Conservation (phyloP, 1,139 yeast species). For the Lodderomyces margitis region DNA sequence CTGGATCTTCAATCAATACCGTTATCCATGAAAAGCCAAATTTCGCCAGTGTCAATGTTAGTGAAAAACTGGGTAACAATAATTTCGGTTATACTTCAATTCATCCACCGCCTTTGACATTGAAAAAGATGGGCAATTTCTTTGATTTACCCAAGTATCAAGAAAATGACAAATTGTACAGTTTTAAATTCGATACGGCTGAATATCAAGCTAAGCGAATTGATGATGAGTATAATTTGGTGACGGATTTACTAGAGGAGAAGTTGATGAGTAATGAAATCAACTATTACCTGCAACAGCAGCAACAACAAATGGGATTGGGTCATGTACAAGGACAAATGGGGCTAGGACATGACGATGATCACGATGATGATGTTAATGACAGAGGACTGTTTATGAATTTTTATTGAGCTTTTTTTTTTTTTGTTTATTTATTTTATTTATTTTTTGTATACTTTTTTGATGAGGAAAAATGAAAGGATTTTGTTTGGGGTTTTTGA, state of each 20-base stretch:
- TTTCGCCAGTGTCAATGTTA: constrained; percentile 13
- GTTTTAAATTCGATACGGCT: constrained; percentile 15
- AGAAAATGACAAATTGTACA: constrained; percentile 14
- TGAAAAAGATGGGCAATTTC: constrained; percentile 16
- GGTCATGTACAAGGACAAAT: constrained; percentile 1
- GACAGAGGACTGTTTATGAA: not conserved
- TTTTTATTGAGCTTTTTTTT: not conserved
- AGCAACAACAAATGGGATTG: not conserved
- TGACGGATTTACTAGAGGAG: constrained; percentile 43
- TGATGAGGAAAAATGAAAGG: not conserved
- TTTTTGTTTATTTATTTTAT: not conserved
- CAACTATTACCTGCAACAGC: constrained; percentile 25
- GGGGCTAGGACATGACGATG: not conserved
- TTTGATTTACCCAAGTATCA: constrained; percentile 29
- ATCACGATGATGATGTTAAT: not conserved
- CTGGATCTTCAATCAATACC: constrained; percentile 33
- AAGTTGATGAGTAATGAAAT: constrained; percentile 38
- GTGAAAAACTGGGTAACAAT: too few relatives aligned
- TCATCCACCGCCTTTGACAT: constrained; percentile 11
- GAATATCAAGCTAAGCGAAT: constrained; percentile 6
- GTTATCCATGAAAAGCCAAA: constrained; percentile 19
- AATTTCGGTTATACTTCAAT: constrained; percentile 1
- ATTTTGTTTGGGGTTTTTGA: not conserved
- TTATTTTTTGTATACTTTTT: not conserved
- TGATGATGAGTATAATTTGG: constrained; percentile 40